Evolutionary conservation across 495 filamentous ascomycete species (phyloP), one percentile per base, ranked within the genome.

Genomic region (Aspergillus diversus): DNA sequence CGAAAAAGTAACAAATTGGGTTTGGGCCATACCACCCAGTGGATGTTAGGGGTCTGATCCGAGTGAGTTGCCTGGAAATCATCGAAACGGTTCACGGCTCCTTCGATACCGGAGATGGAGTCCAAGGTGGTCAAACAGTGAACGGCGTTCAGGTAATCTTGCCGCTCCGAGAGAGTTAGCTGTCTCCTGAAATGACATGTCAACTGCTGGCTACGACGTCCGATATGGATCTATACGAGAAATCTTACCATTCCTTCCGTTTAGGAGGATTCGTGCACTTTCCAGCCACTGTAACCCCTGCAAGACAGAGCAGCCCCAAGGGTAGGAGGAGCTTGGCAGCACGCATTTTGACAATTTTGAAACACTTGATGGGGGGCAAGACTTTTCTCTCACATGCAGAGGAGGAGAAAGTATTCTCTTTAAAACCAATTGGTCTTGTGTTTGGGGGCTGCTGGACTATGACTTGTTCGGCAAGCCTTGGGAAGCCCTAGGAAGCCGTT

Each of bases 161-260:
- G 27, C 34, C 62, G 59, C 43, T 69, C 58, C 0, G 37, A 7
- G 15, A 21, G 33, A 35, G 17, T 33, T 49, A 66, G 34, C 32
- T 66, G 11, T 63, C 66, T 62, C 66, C 66, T 68, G 21, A 8
- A 43, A 42, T 43, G 33, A 42, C 21, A 31, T 33, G 33, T 54
- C 21, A 50, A 9, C 37, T 21, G 6, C 33, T 50, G 33, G 49
- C 47, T 6, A 27, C 21, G 21, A 27, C 2, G 21, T 27, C 21
- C 21, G 21, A 27, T 27, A 27, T 27, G 21, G n/a, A 43, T 43
- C 11, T 12, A 43, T n/a, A 43, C 3, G 11, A 9, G n/a, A 43
- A 43, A 43, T 43, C 56, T 57, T 66, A 69, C 67, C 67, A 69
- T 66, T 69, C 67, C 56, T 66, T 69, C 16, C 67, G 67, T 35